Percentiles rank a stretch among this genome's conserved stretches.
phyloP scores from a whole-genome alignment of 768 basidiomycete genomes.

The Candolleomyces aberdarensis region DNA sequence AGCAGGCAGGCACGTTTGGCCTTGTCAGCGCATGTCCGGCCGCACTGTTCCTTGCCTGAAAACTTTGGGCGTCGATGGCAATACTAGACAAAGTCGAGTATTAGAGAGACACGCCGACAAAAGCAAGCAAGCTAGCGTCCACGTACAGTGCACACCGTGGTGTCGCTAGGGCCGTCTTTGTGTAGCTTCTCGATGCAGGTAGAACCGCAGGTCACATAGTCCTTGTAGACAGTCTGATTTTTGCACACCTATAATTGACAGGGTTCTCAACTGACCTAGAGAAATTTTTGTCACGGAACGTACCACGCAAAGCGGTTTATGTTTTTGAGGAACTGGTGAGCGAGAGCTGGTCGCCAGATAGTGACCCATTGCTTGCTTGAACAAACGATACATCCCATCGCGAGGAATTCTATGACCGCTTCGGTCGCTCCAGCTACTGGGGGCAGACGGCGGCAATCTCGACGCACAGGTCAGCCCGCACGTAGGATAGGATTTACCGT shows the following conservation, averaged over 20 bases:
- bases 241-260: background rate
- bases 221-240: constrained; percentile 9
- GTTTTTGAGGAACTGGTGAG: too few relatives aligned
- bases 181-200: constrained; percentile 20
- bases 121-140: background rate
- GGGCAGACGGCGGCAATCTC: background rate
- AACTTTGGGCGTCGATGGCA: constrained; percentile 25
- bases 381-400: too few relatives aligned
- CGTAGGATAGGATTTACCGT: constrained; percentile 20
- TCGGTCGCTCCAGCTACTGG: background rate
- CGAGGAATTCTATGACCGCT: background rate
- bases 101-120: background rate
- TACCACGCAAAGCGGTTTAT: too few relatives aligned
- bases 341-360: too few relatives aligned
- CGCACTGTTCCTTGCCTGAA: constrained; percentile 21
- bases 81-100: constrained; percentile 15
- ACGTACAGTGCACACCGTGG: constrained; percentile 22
- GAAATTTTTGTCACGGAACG: background rate
- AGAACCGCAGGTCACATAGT: constrained; percentile 22
- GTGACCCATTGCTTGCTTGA: too few relatives aligned
- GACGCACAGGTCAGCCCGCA: constrained; percentile 25
- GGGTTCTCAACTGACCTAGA: background rate
- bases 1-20: constrained; percentile 24
- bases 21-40: constrained; percentile 17
- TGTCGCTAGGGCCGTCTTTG: constrained; percentile 14